Evolutionary conservation across 176 grass and related monocot species (phyloP), one percentile per base, ranked within the genome.

Genomic region (Aegilops bicornis): DNA sequence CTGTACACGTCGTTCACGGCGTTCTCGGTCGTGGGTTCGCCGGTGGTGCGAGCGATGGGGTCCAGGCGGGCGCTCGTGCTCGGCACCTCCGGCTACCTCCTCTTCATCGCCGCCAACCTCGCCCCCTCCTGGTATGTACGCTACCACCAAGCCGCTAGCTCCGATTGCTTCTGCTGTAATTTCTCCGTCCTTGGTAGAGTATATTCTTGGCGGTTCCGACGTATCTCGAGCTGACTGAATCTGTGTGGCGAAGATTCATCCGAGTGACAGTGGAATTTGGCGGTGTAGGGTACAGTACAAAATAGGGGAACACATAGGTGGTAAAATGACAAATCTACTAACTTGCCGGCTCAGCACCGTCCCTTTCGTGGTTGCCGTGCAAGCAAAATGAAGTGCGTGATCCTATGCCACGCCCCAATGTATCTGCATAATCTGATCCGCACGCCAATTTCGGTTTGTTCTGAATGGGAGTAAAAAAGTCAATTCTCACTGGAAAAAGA

Each of bases 81-180:
- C 33, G 96, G 93, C 63, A 90, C 92, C 79, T 94, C 84, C 69
- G 96, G 93, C 73, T 98, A 98, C 83, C 82, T 96, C 22, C 50
- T 98, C 31, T 98, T 98, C 86, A 94, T 98, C 83, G 93, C 93
- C 30, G 88, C 96, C 45, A 98, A 98, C 91, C 86, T 98, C 75
- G 87, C 75, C 33, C 88, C 96, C 0, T 85, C 92, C 64, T 96
- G 96, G 96, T 98, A 67, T 63, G 93, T 98, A 54, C 29, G 48
- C 50, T 12, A 66, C 61, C 24, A 3, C 35, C 62, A 65, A 22
- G 17, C 10, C 37, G 15, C 10, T 47, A 10, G 16, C 78, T 29
- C 36, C 5, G 16, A 7, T 48, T 64, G 37, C 62, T 81, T 64
- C 12, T 16, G 76, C 77, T 42, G 77, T 42, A 40, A 37, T 19